Evolutionary conservation across 2,329 filamentous ascomycete species (phyloP), one percentile per base, ranked within the genome.

Genomic region (Aspergillus costaricaensis): DNA sequence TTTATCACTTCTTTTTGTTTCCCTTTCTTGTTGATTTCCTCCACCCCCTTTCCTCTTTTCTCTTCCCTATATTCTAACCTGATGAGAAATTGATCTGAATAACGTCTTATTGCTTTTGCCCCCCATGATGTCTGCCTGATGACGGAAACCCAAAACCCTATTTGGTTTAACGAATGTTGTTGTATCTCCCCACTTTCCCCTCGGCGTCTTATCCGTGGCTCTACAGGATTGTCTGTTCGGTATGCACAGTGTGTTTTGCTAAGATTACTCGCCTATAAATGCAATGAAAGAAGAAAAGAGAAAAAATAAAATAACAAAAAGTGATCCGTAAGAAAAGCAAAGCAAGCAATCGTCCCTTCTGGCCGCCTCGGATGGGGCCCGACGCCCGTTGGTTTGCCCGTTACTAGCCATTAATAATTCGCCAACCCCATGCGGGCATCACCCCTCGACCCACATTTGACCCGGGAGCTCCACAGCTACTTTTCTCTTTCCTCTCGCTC

Each of bases 1-100:
- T 60, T 67, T 67, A 58, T 64, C 59, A 62, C 59, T 62, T 67
- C 58, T 9, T 65, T 56, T 66, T 61, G 63, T 12, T 36, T 12
- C 62, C 59, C 62, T 58, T 36, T 36, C 12, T 36, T 62, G 38
- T 64, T 57, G 52, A 63, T 65, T 59, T 51, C 62, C 55, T 59
- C 49, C 62, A 55, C 5, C 32, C 2, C 12, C 5, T 36, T 63
- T 66, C 62, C 61, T 66, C 59, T 10, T 63, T 56, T 66, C 61
- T 62, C 12, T 14, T 36, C 62, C 59, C 62, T 58, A 60, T 59
- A 43, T 61, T 60, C 54, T 55, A 61, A 57, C 54, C 58, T 61
- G 59, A 65, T 66, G 63, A 36, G 32, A 64, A 68, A 66, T 65
- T 63, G 55, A 65, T 47, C 25, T 55, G 43, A 21, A 36, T 43